Conservation (phyloP, 371 early-diverging fungal genomes). For the Apophysomyces elegans region DNA sequence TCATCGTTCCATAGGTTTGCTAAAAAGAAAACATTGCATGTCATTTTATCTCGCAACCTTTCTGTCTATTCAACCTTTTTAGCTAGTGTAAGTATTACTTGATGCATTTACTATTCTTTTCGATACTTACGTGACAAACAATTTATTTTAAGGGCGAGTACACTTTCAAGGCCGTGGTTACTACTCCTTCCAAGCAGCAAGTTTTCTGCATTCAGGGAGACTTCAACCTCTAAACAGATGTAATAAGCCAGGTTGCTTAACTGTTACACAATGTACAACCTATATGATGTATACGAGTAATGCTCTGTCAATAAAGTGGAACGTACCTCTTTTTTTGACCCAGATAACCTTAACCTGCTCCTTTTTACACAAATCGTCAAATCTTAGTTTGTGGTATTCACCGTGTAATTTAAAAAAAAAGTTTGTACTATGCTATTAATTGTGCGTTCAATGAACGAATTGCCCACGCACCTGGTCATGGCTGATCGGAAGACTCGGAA, state of each 20-base stretch:
- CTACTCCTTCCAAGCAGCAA: conserved; percentile 15
- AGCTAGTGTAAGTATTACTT: conserved; percentile 18
- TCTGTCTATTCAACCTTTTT: not conserved
- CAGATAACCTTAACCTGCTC: not conserved
- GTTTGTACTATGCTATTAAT: too few relatives aligned
- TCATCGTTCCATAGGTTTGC: not conserved
- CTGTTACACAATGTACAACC: not conserved
- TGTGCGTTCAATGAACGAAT: too few relatives aligned
- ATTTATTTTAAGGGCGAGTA: conserved; percentile 14
- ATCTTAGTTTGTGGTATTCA: not conserved
- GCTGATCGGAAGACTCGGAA: not conserved
- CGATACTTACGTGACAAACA: not conserved
- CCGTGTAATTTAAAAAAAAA: too few relatives aligned
- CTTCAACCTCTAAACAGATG: not conserved
- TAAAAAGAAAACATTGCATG: not conserved
- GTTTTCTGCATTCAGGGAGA: conserved; percentile 19
- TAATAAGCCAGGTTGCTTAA: conserved; percentile 9
- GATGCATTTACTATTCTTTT: not conserved
- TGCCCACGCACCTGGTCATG: too few relatives aligned
- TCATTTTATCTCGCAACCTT: not conserved
- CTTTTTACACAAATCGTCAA: not conserved
- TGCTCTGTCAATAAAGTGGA: conserved; percentile 8
- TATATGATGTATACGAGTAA: conserved; percentile 2
- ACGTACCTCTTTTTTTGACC: not conserved
- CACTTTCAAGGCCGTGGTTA: conserved; percentile 18